Percentiles rank a stretch among this genome's conserved stretches.
Conservation (phyloP, 352 stramenopile genomes). For the Phytophthora nicotianae region DNA sequence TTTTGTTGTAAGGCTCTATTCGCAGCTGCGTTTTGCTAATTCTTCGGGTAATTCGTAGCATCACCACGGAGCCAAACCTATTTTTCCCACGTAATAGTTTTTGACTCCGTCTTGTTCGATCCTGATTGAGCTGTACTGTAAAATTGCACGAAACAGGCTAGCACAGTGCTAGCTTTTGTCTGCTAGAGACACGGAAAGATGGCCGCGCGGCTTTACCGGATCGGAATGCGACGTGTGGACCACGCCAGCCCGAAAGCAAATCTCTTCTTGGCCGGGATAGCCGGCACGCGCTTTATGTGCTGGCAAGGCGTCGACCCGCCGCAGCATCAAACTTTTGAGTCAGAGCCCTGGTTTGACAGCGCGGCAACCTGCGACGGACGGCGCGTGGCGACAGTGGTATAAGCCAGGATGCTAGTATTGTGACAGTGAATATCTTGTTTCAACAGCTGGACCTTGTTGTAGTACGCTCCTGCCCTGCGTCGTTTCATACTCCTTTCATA, state of each 20-base stretch:
- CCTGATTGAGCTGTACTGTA: background rate
- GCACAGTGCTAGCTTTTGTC: no score
- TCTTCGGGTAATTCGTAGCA: background rate
- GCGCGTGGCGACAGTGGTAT: background rate
- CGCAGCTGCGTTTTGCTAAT: conserved; percentile 1
- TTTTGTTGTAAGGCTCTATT: background rate
- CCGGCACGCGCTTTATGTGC: conserved; percentile 3
- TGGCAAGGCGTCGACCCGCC: background rate
- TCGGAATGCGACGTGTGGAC: conserved; percentile 19
- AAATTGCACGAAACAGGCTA: no score
- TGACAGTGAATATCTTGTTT: background rate
- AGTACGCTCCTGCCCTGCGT: background rate
- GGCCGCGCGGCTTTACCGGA: conserved; percentile 16
- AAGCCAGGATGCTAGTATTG: background rate
- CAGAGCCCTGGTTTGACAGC: background rate
- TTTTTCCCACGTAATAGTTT: no score
- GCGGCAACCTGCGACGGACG: background rate
- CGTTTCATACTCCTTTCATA: background rate
- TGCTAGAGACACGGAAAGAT: conserved; percentile 13
- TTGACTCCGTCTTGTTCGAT: no score
- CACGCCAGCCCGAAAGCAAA: conserved; percentile 14
- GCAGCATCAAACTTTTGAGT: background rate
- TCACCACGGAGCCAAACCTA: background rate
- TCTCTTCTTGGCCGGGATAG: conserved; percentile 7
- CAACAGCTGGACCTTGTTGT: background rate